These are phyloP conservation scores for Trebouxia sp. DNA, from an alignment of 139 green algal genomes.

Conservation along the genomic window DNA sequence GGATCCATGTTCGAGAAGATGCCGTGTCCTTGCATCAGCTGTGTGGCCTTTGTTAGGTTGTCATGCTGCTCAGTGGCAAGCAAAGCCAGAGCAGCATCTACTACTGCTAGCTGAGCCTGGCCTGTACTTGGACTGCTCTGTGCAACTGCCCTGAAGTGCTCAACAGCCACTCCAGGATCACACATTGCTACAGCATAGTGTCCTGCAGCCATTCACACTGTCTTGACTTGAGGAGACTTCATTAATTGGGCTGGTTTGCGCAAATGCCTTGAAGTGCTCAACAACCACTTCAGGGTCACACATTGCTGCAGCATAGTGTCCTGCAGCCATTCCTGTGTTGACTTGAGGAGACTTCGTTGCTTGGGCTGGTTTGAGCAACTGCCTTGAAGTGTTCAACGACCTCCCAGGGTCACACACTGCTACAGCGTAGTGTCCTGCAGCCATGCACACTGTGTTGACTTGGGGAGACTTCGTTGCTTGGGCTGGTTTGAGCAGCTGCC, in stretches of 20 bases:
- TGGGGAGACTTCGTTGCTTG: too few relatives aligned
- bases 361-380: neutral
- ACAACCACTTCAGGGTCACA: neutral
- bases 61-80: neutral
- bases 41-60: neutral
- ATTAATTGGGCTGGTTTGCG: neutral
- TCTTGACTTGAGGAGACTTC: too few relatives aligned
- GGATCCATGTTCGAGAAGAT: neutral
- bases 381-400: neutral
- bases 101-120: slow-evolving; percentile 13
- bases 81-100: neutral
- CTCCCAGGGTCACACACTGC: neutral
- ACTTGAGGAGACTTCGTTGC: too few relatives aligned
- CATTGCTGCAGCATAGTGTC: neutral
- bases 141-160: neutral
- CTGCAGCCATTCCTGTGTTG: too few relatives aligned
- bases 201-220: too few relatives aligned
- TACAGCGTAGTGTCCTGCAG: slow-evolving; percentile 22
- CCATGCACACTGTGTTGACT: too few relatives aligned
- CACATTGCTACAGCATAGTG: slow-evolving; percentile 1
- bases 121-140: neutral
- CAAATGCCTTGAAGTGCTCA: neutral
- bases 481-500: neutral
- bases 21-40: neutral
- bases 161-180: neutral